A percentile compares a stretch with the other conserved stretches of the same genome.
These are phyloP conservation scores for Allium cepa DNA, from an alignment of 106 monocot genomes.

Conservation along the genomic window DNA sequence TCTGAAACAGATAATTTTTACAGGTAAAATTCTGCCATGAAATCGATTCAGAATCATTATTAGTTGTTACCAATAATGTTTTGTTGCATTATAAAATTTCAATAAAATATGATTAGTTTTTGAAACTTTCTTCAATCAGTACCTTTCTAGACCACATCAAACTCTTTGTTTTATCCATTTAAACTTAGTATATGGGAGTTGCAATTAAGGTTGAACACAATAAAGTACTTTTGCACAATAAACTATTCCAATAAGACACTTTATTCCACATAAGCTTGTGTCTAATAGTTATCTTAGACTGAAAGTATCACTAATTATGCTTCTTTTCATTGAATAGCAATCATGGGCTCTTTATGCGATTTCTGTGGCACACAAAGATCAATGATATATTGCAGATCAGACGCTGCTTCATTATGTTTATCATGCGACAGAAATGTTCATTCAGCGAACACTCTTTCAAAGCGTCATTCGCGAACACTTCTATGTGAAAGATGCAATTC, in stretches of 20 bases:
- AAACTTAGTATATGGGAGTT: neutral
- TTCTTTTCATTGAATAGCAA: constrained; percentile 5
- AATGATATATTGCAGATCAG: constrained; percentile 35
- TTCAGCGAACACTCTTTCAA: constrained; percentile 41
- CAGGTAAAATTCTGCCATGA: neutral
- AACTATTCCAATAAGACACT: neutral
- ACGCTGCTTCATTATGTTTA: constrained; percentile 41
- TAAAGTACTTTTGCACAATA: neutral
- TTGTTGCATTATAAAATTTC: neutral
- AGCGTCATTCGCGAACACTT: constrained; percentile 36
- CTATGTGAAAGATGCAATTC: constrained; percentile 27
- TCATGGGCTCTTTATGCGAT: constrained; percentile 34
- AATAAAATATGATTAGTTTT: neutral
- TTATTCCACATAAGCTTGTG: constrained; percentile 1
- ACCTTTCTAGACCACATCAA: neutral
- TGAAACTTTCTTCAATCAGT: neutral
- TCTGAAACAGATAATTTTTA: neutral
- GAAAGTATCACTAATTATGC: neutral
- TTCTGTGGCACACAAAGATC: constrained; percentile 37
- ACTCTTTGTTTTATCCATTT: constrained; percentile 7
- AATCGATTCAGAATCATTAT: neutral
- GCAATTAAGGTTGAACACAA: neutral
- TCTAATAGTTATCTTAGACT: neutral
- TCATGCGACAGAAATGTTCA: constrained; percentile 43
- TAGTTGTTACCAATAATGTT: neutral